Conservation (phyloP, 2,329 filamentous ascomycete genomes). For the Apiospora arundinis region DNA sequence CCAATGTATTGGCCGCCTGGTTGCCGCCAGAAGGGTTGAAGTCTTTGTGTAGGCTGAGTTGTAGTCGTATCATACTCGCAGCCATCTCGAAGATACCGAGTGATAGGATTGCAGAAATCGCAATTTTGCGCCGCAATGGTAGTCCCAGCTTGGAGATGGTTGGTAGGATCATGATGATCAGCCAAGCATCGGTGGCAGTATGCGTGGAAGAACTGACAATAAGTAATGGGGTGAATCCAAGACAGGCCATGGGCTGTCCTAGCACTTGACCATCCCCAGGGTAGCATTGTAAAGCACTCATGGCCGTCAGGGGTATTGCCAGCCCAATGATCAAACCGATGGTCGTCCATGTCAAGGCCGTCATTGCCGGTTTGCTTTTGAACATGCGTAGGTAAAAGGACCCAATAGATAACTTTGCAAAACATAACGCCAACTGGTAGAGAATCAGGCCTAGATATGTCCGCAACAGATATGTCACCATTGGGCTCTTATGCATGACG, state of each 20-base stretch:
- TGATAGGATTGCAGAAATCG: neutral
- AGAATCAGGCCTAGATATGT: slow-evolving; percentile 2
- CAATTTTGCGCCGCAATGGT: neutral
- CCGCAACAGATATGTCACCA: slow-evolving; percentile 2
- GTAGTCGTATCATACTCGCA: slow-evolving; percentile 4
- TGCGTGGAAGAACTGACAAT: slow-evolving; percentile 14
- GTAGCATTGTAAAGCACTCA: slow-evolving; percentile 9
- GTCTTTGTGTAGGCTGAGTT: neutral
- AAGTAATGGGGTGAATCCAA: slow-evolving; percentile 13
- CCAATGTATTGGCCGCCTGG: neutral
- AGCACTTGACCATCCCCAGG: neutral
- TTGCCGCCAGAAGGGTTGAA: neutral
- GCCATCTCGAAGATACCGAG: slow-evolving; percentile 17
- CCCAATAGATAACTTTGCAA: slow-evolving; percentile 13
- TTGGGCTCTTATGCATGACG: neutral
- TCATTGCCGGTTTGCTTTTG: neutral
- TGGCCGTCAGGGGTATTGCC: slow-evolving; percentile 12
- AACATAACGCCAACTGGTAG: slow-evolving; percentile 18
- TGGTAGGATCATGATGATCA: slow-evolving; percentile 17
- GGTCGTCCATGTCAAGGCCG: slow-evolving; percentile 14
- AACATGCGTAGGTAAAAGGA: slow-evolving; percentile 19
- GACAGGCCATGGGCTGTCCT: slow-evolving; percentile 8
- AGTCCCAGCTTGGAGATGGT: slow-evolving; percentile 13
- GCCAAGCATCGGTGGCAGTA: slow-evolving; percentile 14
- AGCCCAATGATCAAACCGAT: neutral